Evolutionary conservation across 2,329 filamentous ascomycete species (phyloP).

Genomic region (Trichoderma koningii): DNA sequence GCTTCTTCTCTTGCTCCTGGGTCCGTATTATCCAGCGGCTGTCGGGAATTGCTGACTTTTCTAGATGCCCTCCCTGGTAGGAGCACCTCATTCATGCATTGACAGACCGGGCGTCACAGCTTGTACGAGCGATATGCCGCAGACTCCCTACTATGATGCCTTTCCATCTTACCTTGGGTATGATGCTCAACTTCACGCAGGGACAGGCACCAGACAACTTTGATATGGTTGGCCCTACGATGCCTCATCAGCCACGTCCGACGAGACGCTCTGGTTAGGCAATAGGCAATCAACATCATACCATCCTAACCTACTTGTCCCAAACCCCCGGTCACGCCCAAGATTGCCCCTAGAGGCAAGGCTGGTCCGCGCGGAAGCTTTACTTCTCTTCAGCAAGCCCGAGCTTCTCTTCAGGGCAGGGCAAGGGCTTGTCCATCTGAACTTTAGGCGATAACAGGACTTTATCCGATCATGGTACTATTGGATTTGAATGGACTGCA

Average conservation of each 20-base stretch:
- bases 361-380: background rate
- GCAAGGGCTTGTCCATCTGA: conserved; percentile 18
- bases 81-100: conserved; percentile 18
- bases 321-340: background rate
- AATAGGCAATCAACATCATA: conserved; percentile 25
- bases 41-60: background rate
- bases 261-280: conserved; percentile 13
- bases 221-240: background rate
- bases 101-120: background rate
- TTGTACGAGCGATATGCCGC: background rate
- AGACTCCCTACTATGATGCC: no score
- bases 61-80: background rate
- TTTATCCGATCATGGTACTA: conserved; percentile 23
- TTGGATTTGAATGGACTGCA: background rate
- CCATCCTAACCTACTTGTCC: conserved; percentile 8
- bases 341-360: background rate
- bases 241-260: background rate
- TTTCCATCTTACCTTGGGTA: no score
- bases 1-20: background rate
- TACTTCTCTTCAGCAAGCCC: background rate
- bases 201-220: no score
- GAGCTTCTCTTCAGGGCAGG: background rate
- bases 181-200: no score
- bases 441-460: conserved; percentile 10
- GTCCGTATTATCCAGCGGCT: conserved; percentile 11